Conservation (phyloP, 306 rosid species). For the Castanea sativa region DNA sequence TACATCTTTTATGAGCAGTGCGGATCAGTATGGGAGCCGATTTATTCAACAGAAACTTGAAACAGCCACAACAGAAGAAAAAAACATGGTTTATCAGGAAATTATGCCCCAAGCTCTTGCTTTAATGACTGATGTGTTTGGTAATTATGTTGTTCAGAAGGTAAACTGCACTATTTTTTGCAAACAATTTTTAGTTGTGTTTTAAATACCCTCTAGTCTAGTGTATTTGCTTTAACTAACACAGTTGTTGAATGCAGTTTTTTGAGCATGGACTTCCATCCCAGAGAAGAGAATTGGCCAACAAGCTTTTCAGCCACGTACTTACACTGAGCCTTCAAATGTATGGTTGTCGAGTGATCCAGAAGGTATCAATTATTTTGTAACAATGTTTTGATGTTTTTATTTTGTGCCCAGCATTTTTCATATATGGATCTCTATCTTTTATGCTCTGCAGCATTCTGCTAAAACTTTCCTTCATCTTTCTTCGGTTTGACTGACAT, state of each 20-base stretch:
- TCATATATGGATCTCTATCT: constrained; percentile 2
- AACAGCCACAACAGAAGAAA: constrained; percentile 80
- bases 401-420: neutral
- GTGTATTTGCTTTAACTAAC: constrained; percentile 13
- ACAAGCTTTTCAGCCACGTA: constrained; percentile 77
- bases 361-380: constrained; percentile 59
- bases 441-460: neutral
- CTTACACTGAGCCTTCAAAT: constrained; percentile 93
- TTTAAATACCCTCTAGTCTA: neutral
- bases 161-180: constrained; percentile 28
- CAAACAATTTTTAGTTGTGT: neutral
- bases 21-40: constrained; percentile 92
- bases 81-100: constrained; percentile 92
- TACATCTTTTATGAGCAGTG: constrained; percentile 44
- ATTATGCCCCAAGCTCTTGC: constrained; percentile 95
- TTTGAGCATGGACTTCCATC: constrained; percentile 90
- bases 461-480: neutral
- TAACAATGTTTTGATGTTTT: neutral
- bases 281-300: constrained; percentile 89
- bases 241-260: constrained; percentile 50
- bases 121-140: constrained; percentile 95
- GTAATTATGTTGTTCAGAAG: constrained; percentile 96
- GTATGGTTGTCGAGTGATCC: constrained; percentile 99
- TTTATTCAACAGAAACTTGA: constrained; percentile 96
- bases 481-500: neutral